These are phyloP conservation scores for Fusarium proliferatum DNA, from an alignment of 2,329 filamentous ascomycete species.

Conservation along the genomic window DNA sequence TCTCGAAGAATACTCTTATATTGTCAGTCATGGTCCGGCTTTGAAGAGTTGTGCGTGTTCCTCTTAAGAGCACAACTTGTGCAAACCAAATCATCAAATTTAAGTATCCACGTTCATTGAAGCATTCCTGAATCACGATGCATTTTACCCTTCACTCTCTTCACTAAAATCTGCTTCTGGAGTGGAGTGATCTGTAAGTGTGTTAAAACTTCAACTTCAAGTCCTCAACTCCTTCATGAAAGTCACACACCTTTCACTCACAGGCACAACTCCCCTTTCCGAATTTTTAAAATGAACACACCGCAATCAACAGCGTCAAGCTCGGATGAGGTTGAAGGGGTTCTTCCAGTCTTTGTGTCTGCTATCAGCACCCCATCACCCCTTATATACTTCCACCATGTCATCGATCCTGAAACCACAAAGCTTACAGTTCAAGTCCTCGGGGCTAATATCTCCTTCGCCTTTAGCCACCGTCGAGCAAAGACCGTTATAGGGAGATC, in stretches of 20 bases:
- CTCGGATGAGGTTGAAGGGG: slow-evolving; percentile 3
- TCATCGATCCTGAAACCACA: slow-evolving; percentile 39
- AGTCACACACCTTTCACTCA: not conserved
- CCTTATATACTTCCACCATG: slow-evolving; percentile 49
- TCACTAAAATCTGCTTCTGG: not conserved
- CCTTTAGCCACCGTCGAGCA: slow-evolving; percentile 46
- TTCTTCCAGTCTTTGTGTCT: slow-evolving; percentile 37
- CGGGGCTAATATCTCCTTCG: slow-evolving; percentile 48
- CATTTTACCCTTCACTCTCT: not conserved
- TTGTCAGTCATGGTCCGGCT: not conserved
- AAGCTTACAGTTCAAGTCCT: slow-evolving; percentile 47
- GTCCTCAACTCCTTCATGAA: not conserved
- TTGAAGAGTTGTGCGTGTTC: not conserved
- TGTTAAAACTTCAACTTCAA: not conserved
- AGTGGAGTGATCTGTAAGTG: slow-evolving; percentile 5
- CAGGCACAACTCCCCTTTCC: not conserved
- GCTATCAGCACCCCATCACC: slow-evolving; percentile 30
- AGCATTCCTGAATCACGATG: slow-evolving; percentile 14
- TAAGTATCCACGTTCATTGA: not conserved
- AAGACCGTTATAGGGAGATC: not conserved
- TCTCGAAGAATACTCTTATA: not conserved
- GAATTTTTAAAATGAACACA: not conserved
- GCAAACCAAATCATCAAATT: no score
- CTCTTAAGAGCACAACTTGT: not conserved
- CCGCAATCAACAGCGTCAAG: slow-evolving; percentile 9